Evolutionary conservation across 1,284 basidiomycete genomes (phyloP).

Genomic region (Ceratobasidium sp.): DNA sequence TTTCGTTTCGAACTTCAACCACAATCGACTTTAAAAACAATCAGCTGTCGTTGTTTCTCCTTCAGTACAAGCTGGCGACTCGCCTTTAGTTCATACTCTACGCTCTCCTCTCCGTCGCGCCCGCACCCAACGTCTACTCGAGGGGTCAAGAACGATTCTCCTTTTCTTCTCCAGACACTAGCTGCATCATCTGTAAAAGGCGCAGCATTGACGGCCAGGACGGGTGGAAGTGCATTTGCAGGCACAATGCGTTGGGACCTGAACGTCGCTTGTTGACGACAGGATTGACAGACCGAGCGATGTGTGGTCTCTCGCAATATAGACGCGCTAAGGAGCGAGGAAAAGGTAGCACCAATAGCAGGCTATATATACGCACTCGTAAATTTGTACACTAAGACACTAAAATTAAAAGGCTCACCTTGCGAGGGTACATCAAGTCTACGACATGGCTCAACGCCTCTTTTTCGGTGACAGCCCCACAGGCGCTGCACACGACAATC

Average conservation of each 20-base stretch:
- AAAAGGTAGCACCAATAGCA: conserved; percentile 55
- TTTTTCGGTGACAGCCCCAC: conserved; percentile 74
- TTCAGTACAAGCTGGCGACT: conserved; percentile 46
- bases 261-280: conserved; percentile 79
- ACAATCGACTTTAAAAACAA: conserved; percentile 68
- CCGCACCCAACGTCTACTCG: conserved; percentile 54
- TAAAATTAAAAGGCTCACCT: conserved; percentile 56
- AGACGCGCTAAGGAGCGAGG: conserved; percentile 76
- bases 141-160: conserved; percentile 62
- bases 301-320: conserved; percentile 82
- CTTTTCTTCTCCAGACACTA: conserved; percentile 44
- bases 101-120: conserved; percentile 62
- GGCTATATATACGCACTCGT: conserved; percentile 1
- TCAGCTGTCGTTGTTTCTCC: conserved; percentile 4
- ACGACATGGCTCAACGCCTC: conserved; percentile 79
- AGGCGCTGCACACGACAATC: conserved; percentile 76
- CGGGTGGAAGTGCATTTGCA: conserved; percentile 71
- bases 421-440: conserved; percentile 89
- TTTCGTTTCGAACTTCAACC: conserved; percentile 81
- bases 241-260: conserved; percentile 75
- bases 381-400: neutral
- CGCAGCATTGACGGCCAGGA: conserved; percentile 89
- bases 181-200: conserved; percentile 74
- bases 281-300: conserved; percentile 85
- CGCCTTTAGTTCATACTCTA: conserved; percentile 77